Evolutionary conservation across 352 stramenopile genomes (phyloP).

Genomic region (Thalassiosira livingstoniorum): DNA sequence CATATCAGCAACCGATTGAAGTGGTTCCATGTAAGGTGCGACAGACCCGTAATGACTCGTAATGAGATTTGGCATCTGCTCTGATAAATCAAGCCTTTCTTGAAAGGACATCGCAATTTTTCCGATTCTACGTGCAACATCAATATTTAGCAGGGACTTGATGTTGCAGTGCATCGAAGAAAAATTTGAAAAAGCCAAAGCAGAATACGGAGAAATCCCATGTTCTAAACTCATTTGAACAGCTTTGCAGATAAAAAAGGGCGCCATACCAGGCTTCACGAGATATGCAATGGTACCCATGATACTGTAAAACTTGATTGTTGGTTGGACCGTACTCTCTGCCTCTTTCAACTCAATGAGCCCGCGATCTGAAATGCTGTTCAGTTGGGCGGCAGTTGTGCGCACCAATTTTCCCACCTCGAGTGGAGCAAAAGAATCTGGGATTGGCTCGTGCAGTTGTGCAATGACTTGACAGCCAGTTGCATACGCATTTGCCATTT

Average conservation of each 20-base stretch:
- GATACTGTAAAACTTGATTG: constrained; percentile 41
- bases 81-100: constrained; percentile 29
- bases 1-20: constrained; percentile 37
- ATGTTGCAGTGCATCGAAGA: constrained; percentile 21
- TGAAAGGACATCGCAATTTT: constrained; percentile 39
- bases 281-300: constrained; percentile 22
- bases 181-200: constrained; percentile 30
- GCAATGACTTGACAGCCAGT: constrained; percentile 30
- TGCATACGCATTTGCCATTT: constrained; percentile 25
- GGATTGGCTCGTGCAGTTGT: constrained; percentile 51
- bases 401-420: too few relatives aligned
- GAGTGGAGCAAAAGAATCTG: constrained; percentile 29
- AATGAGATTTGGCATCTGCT: constrained; percentile 28
- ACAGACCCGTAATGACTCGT: constrained; percentile 35
- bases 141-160: constrained; percentile 27
- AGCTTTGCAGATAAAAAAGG: constrained; percentile 3
- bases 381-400: too few relatives aligned
- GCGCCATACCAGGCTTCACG: too few relatives aligned
- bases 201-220: constrained; percentile 44
- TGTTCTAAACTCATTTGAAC: constrained; percentile 27
- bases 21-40: constrained; percentile 24
- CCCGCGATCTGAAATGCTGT: constrained; percentile 32
- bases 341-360: constrained; percentile 35
- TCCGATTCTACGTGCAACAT: constrained; percentile 22
- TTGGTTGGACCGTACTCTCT: not conserved